Conservation (phyloP, 1,284 basidiomycete genomes). For the Trichosporon inkin region DNA sequence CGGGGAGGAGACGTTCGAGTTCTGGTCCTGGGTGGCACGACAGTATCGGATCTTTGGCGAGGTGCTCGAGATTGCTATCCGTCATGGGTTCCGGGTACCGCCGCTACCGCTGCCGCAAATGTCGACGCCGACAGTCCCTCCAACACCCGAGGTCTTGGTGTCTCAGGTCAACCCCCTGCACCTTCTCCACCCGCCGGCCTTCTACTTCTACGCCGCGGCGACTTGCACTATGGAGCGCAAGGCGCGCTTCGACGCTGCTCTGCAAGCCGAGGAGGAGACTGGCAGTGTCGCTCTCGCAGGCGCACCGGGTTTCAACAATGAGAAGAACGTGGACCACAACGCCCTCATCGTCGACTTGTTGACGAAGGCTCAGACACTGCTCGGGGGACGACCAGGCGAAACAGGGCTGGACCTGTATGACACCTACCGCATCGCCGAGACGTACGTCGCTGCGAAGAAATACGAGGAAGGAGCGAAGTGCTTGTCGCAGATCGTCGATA, state of each 20-base stretch:
- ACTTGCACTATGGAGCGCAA: constrained; percentile 71
- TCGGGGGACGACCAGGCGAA: constrained; percentile 56
- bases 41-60: constrained; percentile 90
- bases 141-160: constrained; percentile 41
- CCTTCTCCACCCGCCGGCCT: constrained; percentile 79
- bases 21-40: constrained; percentile 91
- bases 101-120: constrained; percentile 13
- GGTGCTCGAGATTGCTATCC: constrained; percentile 73
- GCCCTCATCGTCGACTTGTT: constrained; percentile 78
- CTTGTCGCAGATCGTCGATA: constrained; percentile 78
- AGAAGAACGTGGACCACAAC: constrained; percentile 82
- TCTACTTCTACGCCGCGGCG: constrained; percentile 84
- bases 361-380: constrained; percentile 87
- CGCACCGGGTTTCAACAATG: constrained; percentile 62
- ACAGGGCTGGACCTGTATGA: constrained; percentile 76
- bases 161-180: constrained; percentile 46
- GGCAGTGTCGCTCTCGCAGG: constrained; percentile 36
- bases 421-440: constrained; percentile 79
- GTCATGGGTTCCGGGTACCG: constrained; percentile 53
- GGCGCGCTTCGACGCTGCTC: constrained; percentile 60
- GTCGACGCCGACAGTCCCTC: constrained; percentile 24
- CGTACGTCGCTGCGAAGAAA: constrained; percentile 60
- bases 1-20: constrained; percentile 94
- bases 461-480: constrained; percentile 79
- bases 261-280: constrained; percentile 55